Evolutionary conservation across 805 yeast genomes (phyloP), one percentile per base, ranked within the genome.

Genomic region (Kodamaea lidongshanica): DNA sequence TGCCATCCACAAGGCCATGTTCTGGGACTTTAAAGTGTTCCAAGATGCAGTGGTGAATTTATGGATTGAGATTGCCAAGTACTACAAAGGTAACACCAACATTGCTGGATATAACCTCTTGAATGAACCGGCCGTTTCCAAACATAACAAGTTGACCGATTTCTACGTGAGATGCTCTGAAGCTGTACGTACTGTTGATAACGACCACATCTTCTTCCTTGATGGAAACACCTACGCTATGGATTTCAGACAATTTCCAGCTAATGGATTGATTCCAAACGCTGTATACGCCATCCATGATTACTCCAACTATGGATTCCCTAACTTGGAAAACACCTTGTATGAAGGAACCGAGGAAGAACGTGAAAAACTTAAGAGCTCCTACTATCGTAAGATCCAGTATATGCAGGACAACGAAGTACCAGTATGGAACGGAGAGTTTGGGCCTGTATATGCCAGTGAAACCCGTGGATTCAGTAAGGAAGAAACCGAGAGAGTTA

Each of bases 371-470:
- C 39, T 70, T 32, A 40, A 50, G 32, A 32, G 33, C n/a, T 67
- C 58, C 39, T 70, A 65, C 41, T 47, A 58, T 23, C 45, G 72
- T 28, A 70, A 70, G 44, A 45, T 68, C 36, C 65, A 65, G 37
- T 65, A 55, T 45, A 64, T 64, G 62, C 41, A 39, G 22, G 38
- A 54, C 20, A 42, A 53, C 35, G 44, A 57, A 9, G 70, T 67
- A 7, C 73, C 75, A 3, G 72, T 69, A 12, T 70, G 75, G 75
- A 67, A 67, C 44, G 74, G 74, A 17, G 71, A 70, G 46, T 66
- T 69, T 45, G 72, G 75, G 19, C 72, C 74, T 6, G 72, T 70
- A 19, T 66, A 67, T 42, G 63, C 70, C 11, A 54, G 67, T 8
- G 47, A 56, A 15, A 52, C 46, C 15, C 52, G 74, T 32, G 71